A percentile compares a stretch with the other conserved stretches of the same genome.
These are phyloP conservation scores for Coemansia guatemalensis DNA, from an alignment of 192 early-diverging fungal species.

Conservation along the genomic window DNA sequence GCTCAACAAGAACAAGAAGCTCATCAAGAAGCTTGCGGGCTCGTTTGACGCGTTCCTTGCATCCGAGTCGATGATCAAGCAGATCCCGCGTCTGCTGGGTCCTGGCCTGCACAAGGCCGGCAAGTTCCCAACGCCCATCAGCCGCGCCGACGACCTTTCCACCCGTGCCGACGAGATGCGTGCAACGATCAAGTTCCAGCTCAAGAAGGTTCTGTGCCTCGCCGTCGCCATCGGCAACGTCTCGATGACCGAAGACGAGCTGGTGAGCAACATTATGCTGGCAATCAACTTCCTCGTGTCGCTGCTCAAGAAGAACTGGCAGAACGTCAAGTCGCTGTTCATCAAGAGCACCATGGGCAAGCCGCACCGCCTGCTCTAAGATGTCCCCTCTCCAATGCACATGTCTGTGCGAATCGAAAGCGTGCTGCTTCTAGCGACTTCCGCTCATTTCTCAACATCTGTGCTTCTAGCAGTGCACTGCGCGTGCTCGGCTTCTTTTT, in stretches of 20 bases:
- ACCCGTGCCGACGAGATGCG: slow-evolving; percentile 92
- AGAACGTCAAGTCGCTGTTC: slow-evolving; percentile 97
- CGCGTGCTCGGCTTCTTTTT: slow-evolving; percentile 4
- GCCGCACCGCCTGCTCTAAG: slow-evolving; percentile 84
- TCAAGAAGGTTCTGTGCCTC: slow-evolving; percentile 98
- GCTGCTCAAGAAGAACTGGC: slow-evolving; percentile 99
- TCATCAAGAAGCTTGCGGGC: slow-evolving; percentile 99
- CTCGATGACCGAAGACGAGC: slow-evolving; percentile 92
- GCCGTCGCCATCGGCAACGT: slow-evolving; percentile 96
- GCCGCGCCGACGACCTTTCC: slow-evolving; percentile 81
- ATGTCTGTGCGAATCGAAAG: not conserved
- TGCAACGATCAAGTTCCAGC: slow-evolving; percentile 99
- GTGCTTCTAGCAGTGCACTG: slow-evolving; percentile 7
- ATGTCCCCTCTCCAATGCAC: not conserved
- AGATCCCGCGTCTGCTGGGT: slow-evolving; percentile 97
- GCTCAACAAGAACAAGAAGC: slow-evolving; percentile 99
- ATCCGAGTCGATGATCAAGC: slow-evolving; percentile 97
- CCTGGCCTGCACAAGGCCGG: slow-evolving; percentile 99
- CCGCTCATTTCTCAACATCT: slow-evolving; percentile 19
- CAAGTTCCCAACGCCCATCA: slow-evolving; percentile 97
- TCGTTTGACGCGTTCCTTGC: slow-evolving; percentile 98
- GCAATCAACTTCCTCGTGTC: slow-evolving; percentile 98
- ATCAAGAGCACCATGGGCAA: slow-evolving; percentile 98
- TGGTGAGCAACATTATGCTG: slow-evolving; percentile 96
- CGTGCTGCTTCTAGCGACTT: slow-evolving; percentile 14